Percentiles rank a stretch among this genome's conserved stretches.
phyloP scores from a whole-genome alignment of 345 rosid species.

The Syzygium aqueum region DNA sequence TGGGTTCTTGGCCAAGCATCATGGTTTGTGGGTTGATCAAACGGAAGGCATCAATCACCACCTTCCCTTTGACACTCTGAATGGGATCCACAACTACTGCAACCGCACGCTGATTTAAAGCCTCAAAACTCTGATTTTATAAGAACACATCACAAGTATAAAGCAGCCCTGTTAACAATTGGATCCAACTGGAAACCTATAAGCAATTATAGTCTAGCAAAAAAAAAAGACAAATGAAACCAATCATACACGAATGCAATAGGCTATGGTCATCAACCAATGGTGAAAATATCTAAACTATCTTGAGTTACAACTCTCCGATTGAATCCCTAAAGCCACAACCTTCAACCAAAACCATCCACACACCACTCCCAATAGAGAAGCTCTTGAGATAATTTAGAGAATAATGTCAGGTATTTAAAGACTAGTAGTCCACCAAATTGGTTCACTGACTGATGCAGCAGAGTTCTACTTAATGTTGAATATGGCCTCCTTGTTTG shows the following conservation, averaged over 20 bases:
- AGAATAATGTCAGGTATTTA: neutral
- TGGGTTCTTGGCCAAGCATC: constrained; percentile 99
- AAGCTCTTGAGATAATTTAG: neutral
- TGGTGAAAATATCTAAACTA: neutral
- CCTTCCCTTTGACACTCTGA: constrained; percentile 97
- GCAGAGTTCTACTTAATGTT: neutral
- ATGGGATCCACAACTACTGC: constrained; percentile 99
- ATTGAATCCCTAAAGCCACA: neutral
- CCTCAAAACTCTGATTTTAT: constrained; percentile 85
- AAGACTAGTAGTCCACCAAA: neutral
- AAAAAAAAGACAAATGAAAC: neutral
- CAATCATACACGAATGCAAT: neutral
- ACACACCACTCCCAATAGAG: neutral
- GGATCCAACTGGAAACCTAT: neutral
- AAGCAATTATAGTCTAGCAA: neutral
- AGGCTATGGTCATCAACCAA: neutral
- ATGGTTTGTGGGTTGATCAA: constrained; percentile 95
- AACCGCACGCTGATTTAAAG: constrained; percentile 94
- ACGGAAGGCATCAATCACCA: constrained; percentile 98
- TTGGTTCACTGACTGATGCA: neutral
- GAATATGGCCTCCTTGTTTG: neutral
- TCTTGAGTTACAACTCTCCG: neutral
- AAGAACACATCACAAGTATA: neutral
- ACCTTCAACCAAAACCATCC: neutral
- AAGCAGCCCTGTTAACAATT: neutral